A percentile compares a stretch with the other conserved stretches of the same genome.
These are phyloP conservation scores for Leptographium procerum DNA, from an alignment of 2,329 filamentous ascomycete species.

Conservation along the genomic window DNA sequence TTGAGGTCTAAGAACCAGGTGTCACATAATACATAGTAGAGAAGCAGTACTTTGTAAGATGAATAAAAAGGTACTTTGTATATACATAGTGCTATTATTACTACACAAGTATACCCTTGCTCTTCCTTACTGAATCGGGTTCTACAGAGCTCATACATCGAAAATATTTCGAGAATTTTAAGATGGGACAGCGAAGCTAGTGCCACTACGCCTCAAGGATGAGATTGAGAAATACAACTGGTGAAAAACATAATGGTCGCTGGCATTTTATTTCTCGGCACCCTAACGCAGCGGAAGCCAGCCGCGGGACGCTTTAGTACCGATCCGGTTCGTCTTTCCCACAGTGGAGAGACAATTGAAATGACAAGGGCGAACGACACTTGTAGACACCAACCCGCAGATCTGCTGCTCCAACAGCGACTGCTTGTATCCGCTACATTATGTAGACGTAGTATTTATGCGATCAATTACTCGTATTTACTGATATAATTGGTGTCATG, in stretches of 20 bases:
- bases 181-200: neutral
- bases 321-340: slow-evolving; percentile 4
- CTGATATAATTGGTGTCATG: neutral
- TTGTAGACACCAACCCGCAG: neutral
- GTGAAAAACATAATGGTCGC: neutral
- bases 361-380: neutral
- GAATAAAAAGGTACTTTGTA: too few species aligned
- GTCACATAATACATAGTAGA: too few species aligned
- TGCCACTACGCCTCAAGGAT: too few species aligned
- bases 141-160: too few species aligned
- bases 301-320: slow-evolving; percentile 11
- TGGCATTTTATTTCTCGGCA: slow-evolving; percentile 4
- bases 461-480: too few species aligned
- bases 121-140: too few species aligned
- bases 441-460: too few species aligned
- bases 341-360: neutral
- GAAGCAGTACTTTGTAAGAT: too few species aligned
- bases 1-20: too few species aligned
- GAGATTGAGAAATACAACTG: neutral
- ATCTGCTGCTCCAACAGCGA: neutral
- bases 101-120: too few species aligned
- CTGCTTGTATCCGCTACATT: neutral
- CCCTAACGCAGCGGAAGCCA: slow-evolving; percentile 12
- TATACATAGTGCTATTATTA: too few species aligned
- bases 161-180: neutral